Evolutionary conservation across 371 early-diverging fungal genomes (phyloP), one percentile per base, ranked within the genome.

Genomic region (Umbelopsis sp.): DNA sequence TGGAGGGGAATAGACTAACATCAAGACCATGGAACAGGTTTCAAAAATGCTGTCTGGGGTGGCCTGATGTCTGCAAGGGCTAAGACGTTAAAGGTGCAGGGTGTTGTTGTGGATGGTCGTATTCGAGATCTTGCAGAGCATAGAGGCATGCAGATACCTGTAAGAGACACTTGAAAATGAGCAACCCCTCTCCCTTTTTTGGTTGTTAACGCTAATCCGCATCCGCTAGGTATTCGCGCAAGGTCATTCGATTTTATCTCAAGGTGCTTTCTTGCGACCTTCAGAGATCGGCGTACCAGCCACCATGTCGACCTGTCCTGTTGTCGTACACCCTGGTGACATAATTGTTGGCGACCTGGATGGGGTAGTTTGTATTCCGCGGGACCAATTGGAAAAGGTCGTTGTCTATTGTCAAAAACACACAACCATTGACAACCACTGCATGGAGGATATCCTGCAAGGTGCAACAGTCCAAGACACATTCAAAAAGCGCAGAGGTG

Each of bases 11-110:
- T 37, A 25, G 44, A 67, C 41, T 44, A 4, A 32, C 6, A 67
- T 51, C 8, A 35, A 50, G 1, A 5, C 14, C 44, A 24, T 38
- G 44, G 20, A 35, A n/a, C 70, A 83, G 83, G 72, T 53, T 78
- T 79, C 35, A 83, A 84, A 62, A 93, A 93, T 70, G 95, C 93
- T 11, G 89, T 91, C 22, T 94, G 91, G 89, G 95, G 95, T 18
- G 94, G 94, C 6, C 79, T 94, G 25, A 90, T 94, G 90, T 85
- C 89, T 0, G 89, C 93, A 12, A 82, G 95, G 69, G 94, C 93
- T 0, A 83, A 83, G 64, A 70, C 72, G 11, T 78, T 81, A 62
- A 87, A 89, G 10, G 87, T 82, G 3, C 75, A 77, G 32, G 95
- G 91, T 1, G 91, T 89, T 4, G 86, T 95, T 1, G 85, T 94